Evolutionary conservation across 768 basidiomycete genomes (phyloP), one percentile per base, ranked within the genome.

Genomic region (Pulveroboletus sp.): DNA sequence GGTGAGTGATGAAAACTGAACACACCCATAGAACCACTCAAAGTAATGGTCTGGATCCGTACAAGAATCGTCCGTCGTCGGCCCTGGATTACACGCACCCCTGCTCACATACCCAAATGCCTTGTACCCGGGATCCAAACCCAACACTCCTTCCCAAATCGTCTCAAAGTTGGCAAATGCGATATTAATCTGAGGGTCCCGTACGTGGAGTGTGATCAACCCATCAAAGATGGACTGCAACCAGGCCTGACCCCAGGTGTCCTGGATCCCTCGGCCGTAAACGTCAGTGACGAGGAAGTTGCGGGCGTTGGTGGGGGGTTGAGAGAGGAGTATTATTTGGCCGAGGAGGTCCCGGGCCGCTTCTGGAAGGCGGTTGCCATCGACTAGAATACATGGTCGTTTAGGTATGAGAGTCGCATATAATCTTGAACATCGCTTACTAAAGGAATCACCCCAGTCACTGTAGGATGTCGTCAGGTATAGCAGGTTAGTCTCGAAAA

Each of bases 11-110:
- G 13, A 43, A 46, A n/a, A 24, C 3, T 4, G 2, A 27, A 62
- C 74, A 42, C 49, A 79, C 79, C 73, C 71, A 35, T 65, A 62
- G 21, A 80, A 74, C 75, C 78, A 80, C 56, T 79, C 78, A 51
- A 80, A 81, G 42, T 71, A 70, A 55, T 76, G 76, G 32, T 75
- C 74, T 3, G 75, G 73, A 45, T 77, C 75, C 40, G 47, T 28
- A 48, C 76, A 77, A 50, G 54, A 47, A 3, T 57, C 66, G 5
- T 62, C 56, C 5, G 68, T 68, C 11, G 72, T 71, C 38, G 69
- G 58, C 5, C 67, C 67, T 3, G 62, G 64, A 3, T 59, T 71
- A 53, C 72, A 77, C 0, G 70, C 62, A 17, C 65, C 65, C 10
- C 67, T 61, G 31, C 69, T 79, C 21, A 65, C 66, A 54, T 76